These are phyloP conservation scores for Globisporangium recalcitrans DNA, from an alignment of 352 stramenopile genomes.

Conservation along the genomic window DNA sequence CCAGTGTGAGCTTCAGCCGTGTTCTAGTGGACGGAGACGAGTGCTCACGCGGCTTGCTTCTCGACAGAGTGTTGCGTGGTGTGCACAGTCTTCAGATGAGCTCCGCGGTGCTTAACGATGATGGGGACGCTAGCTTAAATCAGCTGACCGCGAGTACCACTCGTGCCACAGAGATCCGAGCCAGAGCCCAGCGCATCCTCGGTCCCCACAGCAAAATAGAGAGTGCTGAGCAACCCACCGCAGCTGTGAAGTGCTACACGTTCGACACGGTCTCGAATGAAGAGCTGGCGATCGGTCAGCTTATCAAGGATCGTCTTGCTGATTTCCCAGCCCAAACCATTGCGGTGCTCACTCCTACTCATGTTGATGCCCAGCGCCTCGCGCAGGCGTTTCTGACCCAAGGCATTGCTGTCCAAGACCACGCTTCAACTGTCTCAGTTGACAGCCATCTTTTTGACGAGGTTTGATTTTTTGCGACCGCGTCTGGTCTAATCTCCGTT, in stretches of 20 bases:
- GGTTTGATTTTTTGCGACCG: conserved; percentile 10
- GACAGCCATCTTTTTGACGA: conserved; percentile 23
- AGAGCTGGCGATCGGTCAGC: conserved; percentile 15
- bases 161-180: conserved; percentile 8
- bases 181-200: conserved; percentile 5
- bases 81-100: neutral
- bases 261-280: conserved; percentile 22
- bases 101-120: neutral
- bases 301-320: conserved; percentile 11
- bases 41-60: conserved; percentile 29
- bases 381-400: conserved; percentile 29
- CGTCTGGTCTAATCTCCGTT: neutral
- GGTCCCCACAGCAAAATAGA: neutral
- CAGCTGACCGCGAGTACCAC: neutral
- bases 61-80: conserved; percentile 31
- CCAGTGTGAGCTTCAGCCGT: conserved; percentile 52
- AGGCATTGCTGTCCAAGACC: conserved; percentile 23
- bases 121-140: neutral
- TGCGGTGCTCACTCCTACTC: conserved; percentile 34
- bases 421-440: neutral
- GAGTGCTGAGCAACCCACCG: neutral
- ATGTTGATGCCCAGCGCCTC: conserved; percentile 35
- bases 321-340: conserved; percentile 10
- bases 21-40: conserved; percentile 25
- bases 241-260: conserved; percentile 12